Evolutionary conservation across 345 rosid species (phyloP).

Genomic region (Punica granatum): DNA sequence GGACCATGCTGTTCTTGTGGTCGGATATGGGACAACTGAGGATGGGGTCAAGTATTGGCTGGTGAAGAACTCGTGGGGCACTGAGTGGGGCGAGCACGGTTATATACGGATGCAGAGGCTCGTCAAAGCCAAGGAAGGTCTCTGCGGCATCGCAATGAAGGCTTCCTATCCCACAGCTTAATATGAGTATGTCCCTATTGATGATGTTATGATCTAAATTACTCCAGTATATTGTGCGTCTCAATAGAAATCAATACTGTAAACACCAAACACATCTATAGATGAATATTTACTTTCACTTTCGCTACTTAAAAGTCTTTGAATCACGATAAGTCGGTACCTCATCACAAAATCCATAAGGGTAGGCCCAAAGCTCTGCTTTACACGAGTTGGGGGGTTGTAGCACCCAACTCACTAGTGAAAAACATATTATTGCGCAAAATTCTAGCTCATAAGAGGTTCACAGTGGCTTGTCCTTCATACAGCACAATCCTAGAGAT

Average conservation of each 20-base stretch:
- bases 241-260: background rate
- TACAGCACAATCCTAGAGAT: background rate
- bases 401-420: too few species aligned
- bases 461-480: too few species aligned
- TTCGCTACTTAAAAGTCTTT: too few species aligned
- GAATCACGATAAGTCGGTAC: too few species aligned
- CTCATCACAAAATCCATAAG: too few species aligned
- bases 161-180: conserved; percentile 26
- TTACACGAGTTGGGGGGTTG: too few species aligned
- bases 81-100: conserved; percentile 35
- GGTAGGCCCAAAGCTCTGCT: too few species aligned
- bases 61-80: conserved; percentile 39
- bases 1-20: conserved; percentile 33
- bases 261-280: background rate
- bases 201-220: background rate
- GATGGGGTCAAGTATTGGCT: conserved; percentile 29
- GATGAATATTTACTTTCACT: too few species aligned
- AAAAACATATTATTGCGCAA: too few species aligned
- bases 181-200: background rate
- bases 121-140: conserved; percentile 11
- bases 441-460: too few species aligned
- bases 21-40: conserved; percentile 20
- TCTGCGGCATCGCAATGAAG: conserved; percentile 36
- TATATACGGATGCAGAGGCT: conserved; percentile 30
- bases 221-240: background rate